Conservation (phyloP, 2,329 filamentous ascomycete genomes). For the Aspergillus costaricaensis region DNA sequence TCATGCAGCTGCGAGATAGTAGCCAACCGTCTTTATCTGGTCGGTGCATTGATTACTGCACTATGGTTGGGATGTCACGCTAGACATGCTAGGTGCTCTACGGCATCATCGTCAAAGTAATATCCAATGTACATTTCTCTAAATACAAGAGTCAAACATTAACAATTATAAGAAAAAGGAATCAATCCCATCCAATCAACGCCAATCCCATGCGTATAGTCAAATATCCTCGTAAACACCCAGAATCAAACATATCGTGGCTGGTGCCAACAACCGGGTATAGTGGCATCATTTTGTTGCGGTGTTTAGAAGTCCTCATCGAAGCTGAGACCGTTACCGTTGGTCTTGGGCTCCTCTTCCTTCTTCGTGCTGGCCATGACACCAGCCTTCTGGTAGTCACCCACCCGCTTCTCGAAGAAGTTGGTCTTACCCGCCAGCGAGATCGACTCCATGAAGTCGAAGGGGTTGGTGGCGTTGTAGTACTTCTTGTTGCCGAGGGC, state of each 20-base stretch:
- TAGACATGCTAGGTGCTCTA: no score
- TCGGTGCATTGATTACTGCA: no score
- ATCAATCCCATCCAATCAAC: conserved; percentile 26
- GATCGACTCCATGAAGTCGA: conserved; percentile 99
- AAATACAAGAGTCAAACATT: conserved; percentile 13
- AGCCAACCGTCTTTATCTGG: no score
- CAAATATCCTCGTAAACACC: conserved; percentile 33
- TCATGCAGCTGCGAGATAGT: background rate
- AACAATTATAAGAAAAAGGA: conserved; percentile 16
- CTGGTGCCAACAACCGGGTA: conserved; percentile 24
- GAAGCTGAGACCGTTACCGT: conserved; percentile 77
- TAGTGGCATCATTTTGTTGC: conserved; percentile 26
- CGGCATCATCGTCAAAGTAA: no score
- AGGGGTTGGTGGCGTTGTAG: conserved; percentile 92
- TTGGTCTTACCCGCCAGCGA: conserved; percentile 99
- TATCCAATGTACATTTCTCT: conserved; percentile 10
- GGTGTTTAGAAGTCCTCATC: conserved; percentile 85
- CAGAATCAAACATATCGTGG: conserved; percentile 24
- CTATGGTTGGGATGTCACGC: no score
- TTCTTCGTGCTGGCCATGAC: conserved; percentile 93
- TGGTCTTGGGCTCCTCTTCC: conserved; percentile 44
- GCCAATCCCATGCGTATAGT: conserved; percentile 40
- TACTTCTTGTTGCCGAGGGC: conserved; percentile 92
- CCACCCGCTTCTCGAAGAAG: conserved; percentile 99
- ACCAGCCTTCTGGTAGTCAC: conserved; percentile 99